A percentile compares a stretch with the other conserved stretches of the same genome.
These are phyloP conservation scores for Quercus lobata DNA, from an alignment of 331 rosid species.

Conservation along the genomic window DNA sequence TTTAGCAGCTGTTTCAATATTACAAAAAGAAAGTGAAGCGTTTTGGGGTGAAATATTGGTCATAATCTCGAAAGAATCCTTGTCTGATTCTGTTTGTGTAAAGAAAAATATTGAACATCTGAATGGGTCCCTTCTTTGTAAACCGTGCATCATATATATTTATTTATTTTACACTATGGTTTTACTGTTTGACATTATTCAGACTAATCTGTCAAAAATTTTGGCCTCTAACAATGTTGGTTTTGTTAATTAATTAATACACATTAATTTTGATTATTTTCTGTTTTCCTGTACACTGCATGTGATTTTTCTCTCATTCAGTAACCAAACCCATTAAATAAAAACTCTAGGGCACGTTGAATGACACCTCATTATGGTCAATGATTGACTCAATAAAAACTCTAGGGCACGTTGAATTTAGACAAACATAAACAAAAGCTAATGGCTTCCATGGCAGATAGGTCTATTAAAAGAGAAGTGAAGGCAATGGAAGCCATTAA, in stretches of 20 bases:
- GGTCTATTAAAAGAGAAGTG: conserved; percentile 3
- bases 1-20: neutral
- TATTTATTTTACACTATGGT: neutral
- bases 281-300: neutral
- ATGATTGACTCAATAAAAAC: neutral
- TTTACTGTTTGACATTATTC: neutral
- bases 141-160: neutral
- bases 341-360: neutral
- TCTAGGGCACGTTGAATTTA: neutral
- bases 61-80: neutral
- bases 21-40: neutral
- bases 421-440: neutral
- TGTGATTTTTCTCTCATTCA: neutral
- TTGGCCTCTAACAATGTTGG: neutral
- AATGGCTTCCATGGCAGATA: conserved; percentile 23
- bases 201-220: neutral
- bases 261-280: neutral
- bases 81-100: neutral
- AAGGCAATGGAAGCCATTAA: conserved; percentile 11
- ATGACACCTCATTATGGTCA: neutral
- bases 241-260: neutral
- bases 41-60: neutral
- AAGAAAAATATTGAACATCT: neutral
- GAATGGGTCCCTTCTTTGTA: neutral
- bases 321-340: neutral